Evolutionary conservation across 2,329 filamentous ascomycete genomes (phyloP), one percentile per base, ranked within the genome.

Genomic region (Didymella glomerata): DNA sequence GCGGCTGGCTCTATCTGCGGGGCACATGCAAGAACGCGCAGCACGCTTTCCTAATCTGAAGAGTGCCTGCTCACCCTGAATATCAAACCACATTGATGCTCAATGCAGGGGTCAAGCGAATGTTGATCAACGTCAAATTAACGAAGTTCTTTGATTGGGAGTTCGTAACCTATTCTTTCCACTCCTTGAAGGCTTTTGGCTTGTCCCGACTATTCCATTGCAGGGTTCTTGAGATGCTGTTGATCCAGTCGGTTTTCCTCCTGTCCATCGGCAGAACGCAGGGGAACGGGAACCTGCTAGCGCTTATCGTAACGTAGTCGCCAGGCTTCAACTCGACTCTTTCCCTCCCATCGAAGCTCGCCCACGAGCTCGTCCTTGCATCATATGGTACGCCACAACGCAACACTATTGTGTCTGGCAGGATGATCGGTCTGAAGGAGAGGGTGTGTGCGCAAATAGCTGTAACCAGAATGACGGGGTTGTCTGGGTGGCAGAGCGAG

Each of bases 311-410:
- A 5, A 94, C 90, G 74, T 95, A 95, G 77, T 95, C 91, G 16
- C 91, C 91, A 0, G 90, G 89, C 48, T 80, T 76, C 36, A 95
- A 82, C 79, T 95, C 91, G n/a, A 91, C 80, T 53, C 77, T 60
- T 81, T 97, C 92, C 61, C 93, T 86, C 1, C 95, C 95, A 77
- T 99, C 95, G 75, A 99, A 99, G 77, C 92, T 96, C n/a, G 93
- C 95, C 94, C 95, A 99, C 40, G 90, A 93, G 67, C 88, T 90
- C 4, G 92, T 93, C 48, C 95, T 84, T 9, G 93, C 92, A 76
- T 96, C 90, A 76, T 97, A 98, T 0, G 95, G 95, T n/a, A 98
- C 93, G 11, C 94, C 95, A 18, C 97, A 85, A 36, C 95, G 88
- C 60, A 99, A 82, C 1, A 98, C 94, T 62, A 98, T 96, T 0